Percentiles rank a stretch among this genome's conserved stretches.
These are phyloP conservation scores for Didymella pomorum DNA, from an alignment of 2,329 filamentous ascomycete species.

Conservation along the genomic window DNA sequence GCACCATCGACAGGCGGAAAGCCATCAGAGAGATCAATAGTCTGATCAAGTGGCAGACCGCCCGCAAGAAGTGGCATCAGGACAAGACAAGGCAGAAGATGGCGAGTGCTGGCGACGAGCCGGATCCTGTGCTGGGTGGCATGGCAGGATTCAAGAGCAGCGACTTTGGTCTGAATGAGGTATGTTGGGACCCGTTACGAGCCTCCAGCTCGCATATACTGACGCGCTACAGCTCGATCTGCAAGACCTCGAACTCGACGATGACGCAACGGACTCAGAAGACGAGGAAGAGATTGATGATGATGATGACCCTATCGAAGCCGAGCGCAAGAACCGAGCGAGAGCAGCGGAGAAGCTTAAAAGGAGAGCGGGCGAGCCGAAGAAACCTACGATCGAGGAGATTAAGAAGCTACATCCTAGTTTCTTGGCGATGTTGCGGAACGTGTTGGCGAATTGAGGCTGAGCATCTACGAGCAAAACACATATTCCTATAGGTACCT, in stretches of 20 bases:
- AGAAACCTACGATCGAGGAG: conserved; percentile 80
- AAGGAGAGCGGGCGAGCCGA: conserved; percentile 81
- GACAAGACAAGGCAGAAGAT: conserved; percentile 99
- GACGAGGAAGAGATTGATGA: conserved; percentile 67
- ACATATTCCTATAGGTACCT: conserved; percentile 9
- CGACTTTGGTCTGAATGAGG: conserved; percentile 89
- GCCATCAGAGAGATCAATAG: conserved; percentile 82
- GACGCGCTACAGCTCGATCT: conserved; percentile 67
- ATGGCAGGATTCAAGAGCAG: conserved; percentile 71
- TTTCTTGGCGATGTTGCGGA: conserved; percentile 82
- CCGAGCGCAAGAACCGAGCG: conserved; percentile 79
- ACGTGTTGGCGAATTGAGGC: conserved; percentile 69
- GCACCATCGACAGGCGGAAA: conserved; percentile 72
- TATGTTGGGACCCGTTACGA: conserved; percentile 42
- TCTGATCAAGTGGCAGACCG: conserved; percentile 92
- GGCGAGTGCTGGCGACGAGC: conserved; percentile 74
- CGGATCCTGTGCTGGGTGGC: conserved; percentile 50
- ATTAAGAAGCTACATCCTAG: conserved; percentile 80
- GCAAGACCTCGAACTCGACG: conserved; percentile 82
- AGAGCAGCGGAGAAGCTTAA: conserved; percentile 82
- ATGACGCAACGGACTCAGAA: conserved; percentile 67
- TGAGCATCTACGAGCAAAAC: background rate
- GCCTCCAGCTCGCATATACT: background rate
- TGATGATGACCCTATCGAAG: conserved; percentile 84
- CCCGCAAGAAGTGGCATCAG: conserved; percentile 96